phyloP scores from a whole-genome alignment of 2,329 filamentous ascomycete genomes.

The Calonectria pseudoreteaudii region DNA sequence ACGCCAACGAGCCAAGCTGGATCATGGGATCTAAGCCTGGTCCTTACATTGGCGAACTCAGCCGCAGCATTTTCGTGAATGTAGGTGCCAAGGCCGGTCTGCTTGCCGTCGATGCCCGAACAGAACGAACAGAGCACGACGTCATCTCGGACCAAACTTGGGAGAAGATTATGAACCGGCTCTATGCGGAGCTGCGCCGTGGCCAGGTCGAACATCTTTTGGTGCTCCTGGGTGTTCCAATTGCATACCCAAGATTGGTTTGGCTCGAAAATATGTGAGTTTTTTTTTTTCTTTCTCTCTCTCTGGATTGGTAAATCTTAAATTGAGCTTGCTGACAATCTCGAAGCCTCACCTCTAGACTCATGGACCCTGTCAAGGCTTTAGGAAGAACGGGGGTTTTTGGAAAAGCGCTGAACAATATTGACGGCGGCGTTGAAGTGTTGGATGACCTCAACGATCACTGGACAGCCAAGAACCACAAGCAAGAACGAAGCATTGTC shows the following conservation, averaged over 20 bases:
- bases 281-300: too few species aligned
- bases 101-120: conserved; percentile 89
- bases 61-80: conserved; percentile 86
- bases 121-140: conserved; percentile 86
- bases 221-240: conserved; percentile 85
- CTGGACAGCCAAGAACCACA: conserved; percentile 97
- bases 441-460: conserved; percentile 94
- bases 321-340: conserved; percentile 45
- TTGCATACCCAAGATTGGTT: conserved; percentile 81
- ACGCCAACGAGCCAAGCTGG: conserved; percentile 91
- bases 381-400: conserved; percentile 85
- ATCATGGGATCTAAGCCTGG: conserved; percentile 82
- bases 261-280: conserved; percentile 78
- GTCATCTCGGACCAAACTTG: conserved; percentile 85
- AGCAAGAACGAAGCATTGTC: conserved; percentile 86
- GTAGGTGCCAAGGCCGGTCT: conserved; percentile 84
- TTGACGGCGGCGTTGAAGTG: conserved; percentile 92
- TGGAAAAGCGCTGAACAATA: conserved; percentile 84
- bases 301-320: background rate
- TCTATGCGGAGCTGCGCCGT: conserved; percentile 83
- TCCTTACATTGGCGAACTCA: conserved; percentile 89
- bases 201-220: conserved; percentile 91
- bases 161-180: conserved; percentile 86
- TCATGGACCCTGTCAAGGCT: conserved; percentile 91
- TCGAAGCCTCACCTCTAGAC: conserved; percentile 79